Base-by-base conservation (phyloP, 768 basidiomycete genomes). In the Hydnomerulius pinastri region DNA sequence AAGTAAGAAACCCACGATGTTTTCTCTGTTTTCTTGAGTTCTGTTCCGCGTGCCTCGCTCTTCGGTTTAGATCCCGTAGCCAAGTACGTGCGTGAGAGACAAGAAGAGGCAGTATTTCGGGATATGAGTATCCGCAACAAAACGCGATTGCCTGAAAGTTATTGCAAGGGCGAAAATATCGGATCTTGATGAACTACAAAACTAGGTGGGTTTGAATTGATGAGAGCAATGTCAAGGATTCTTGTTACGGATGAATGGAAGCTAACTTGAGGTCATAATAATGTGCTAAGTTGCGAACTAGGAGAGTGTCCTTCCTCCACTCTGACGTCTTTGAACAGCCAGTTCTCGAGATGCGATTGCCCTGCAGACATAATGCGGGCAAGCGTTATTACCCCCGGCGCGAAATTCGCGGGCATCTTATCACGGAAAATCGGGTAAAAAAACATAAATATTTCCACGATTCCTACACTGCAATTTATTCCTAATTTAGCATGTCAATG, bases 111-210 rank as follows among this genome's bases (percentile, higher is more conserved):
- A 49, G 25, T 38, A 40, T 44, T 43, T 21, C 48, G 29, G 37
- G 37, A n/a, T 24, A 40, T 39, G 25, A 36, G 39, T 18, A 24
- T 27, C 41, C 48, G 12, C 48, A 49, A 45, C 50, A 36, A 29
- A 23, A 24, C 20, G 24, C 28, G 29, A 40, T 23, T 29, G 33
- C n/a, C 39, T 37, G 33, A 13, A 43, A 28, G 15, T 6, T 23
- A 18, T 20, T 9, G n/a, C 17, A n/a, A 44, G 25, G 10, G 59
- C 65, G 64, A 67, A 29, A 48, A 62, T 51, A 52, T 45, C 64
- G 65, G 61, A 51, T 36, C 11, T 46, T 4, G 30, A 33, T 36
- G 45, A 11, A 38, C n/a, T n/a, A n/a, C n/a, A n/a, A n/a, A n/a
- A n/a, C n/a, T n/a, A n/a, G n/a, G n/a, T n/a, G n/a, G n/a, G n/a